These are phyloP conservation scores for Penicillium silybi DNA, from an alignment of 495 filamentous ascomycete genomes.

Conservation along the genomic window DNA sequence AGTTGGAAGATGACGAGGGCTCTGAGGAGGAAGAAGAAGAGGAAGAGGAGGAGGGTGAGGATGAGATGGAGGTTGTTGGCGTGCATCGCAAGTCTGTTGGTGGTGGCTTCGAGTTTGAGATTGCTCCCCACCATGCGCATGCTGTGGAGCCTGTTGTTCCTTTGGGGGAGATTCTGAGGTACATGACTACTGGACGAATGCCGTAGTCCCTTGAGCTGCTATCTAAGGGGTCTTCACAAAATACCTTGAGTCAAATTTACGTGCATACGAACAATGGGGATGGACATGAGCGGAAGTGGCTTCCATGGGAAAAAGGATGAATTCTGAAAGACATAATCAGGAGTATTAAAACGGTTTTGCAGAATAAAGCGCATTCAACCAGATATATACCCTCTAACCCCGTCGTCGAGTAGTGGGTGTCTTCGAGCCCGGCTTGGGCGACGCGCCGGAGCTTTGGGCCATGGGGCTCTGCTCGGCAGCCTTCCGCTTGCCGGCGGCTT, in stretches of 20 bases:
- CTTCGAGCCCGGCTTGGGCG: constrained; percentile 31
- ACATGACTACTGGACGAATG: constrained; percentile 50
- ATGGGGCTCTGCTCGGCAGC: constrained; percentile 25
- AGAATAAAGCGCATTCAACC: constrained; percentile 1
- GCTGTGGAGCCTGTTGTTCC: constrained; percentile 35
- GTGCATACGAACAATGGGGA: neutral
- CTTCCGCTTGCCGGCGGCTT: constrained; percentile 34
- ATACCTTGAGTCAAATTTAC: neutral
- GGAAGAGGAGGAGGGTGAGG: constrained; percentile 49
- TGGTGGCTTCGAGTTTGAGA: constrained; percentile 41
- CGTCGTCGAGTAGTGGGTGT: constrained; percentile 48
- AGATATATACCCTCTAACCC: constrained; percentile 27
- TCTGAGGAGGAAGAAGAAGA: constrained; percentile 51
- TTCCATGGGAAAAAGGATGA: constrained; percentile 1
- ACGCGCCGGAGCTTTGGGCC: constrained; percentile 36
- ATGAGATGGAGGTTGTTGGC: constrained; percentile 44
- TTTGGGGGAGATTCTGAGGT: constrained; percentile 51
- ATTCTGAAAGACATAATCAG: constrained; percentile 12
- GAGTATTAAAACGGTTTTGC: constrained; percentile 10
- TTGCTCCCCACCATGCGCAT: constrained; percentile 33
- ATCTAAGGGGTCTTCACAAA: neutral
- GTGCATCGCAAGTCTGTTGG: constrained; percentile 38
- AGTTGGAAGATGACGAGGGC: constrained; percentile 52
- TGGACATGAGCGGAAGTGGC: neutral
- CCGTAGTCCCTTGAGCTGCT: constrained; percentile 11